phyloP scores from a whole-genome alignment of 1,284 basidiomycete genomes.

The Amylostereum chailletii region DNA sequence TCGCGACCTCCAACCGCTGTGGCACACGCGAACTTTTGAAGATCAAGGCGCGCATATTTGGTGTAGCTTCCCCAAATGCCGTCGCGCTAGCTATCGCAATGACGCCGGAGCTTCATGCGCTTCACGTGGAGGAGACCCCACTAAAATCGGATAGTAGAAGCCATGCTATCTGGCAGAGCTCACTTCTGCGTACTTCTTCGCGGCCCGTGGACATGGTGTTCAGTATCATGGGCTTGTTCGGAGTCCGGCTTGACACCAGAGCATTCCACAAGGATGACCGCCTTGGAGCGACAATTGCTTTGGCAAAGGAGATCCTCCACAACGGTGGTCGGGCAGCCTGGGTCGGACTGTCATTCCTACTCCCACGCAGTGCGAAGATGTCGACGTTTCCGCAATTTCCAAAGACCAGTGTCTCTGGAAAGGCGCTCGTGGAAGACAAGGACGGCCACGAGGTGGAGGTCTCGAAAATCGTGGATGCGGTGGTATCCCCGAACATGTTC shows the following conservation, averaged over 20 bases:
- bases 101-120: too few relatives aligned
- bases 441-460: too few relatives aligned
- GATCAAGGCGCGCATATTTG: too few relatives aligned
- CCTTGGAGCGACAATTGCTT: conserved; percentile 15
- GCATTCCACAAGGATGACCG: conserved; percentile 15
- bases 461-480: too few relatives aligned
- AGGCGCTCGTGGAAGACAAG: too few relatives aligned
- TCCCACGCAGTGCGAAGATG: conserved; percentile 9
- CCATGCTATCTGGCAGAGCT: conserved; percentile 5
- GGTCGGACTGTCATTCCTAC: conserved; percentile 10
- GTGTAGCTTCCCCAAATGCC: too few relatives aligned
- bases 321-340: conserved; percentile 16
- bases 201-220: conserved; percentile 17
- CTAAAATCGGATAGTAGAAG: too few relatives aligned
- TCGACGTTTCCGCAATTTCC: conserved; percentile 18
- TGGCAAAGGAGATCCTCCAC: conserved; percentile 14
- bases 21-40: too few relatives aligned
- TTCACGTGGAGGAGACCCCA: too few relatives aligned
- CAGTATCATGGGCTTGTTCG: conserved; percentile 15
- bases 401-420: conserved; percentile 12
- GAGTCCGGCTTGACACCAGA: conserved; percentile 7
- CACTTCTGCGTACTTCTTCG: conserved; percentile 12
- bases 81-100: too few relatives aligned
- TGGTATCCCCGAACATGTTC: too few relatives aligned
- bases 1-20: too few relatives aligned